Base-by-base conservation (phyloP, 2,329 filamentous ascomycete genomes). In the Diaporthe citriasiana region DNA sequence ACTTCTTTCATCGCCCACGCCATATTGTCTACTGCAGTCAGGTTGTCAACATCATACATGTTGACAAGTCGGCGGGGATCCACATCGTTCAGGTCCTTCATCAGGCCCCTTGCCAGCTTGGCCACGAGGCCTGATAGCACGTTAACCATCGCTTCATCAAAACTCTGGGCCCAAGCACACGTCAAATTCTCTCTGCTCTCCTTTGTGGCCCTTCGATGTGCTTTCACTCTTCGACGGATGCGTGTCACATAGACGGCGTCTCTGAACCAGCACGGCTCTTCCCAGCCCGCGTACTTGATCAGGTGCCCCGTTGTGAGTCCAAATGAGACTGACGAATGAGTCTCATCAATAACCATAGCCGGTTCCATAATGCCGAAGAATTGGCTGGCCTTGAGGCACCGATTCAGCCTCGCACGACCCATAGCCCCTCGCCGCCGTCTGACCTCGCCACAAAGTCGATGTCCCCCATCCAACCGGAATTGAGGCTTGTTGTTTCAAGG, bases 61-160 rank as follows among this genome's bases (percentile, higher is more conserved):
- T 70, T 70, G 38, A 70, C 47, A 13, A 53, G 68, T 19, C 68
- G 57, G 68, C 53, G 47, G 22, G 68, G 8, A 74, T 80, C 79
- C 47, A 80, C 76, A 27, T 80, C 79, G 65, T 80, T 78, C 35
- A 81, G 76, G 70, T 81, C 78, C 79, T 79, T 80, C 78, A 80
- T 80, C 72, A 80, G 76, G 65, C 77, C 77, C 76, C 79, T 80
- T 56, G 78, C 78, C 17, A 80, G 76, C 77, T 79, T 80, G 33
- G 70, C 75, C 78, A 79, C 79, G 42, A 81, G 77, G 12, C 78
- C 78, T 51, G 77, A 72, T 70, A 78, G 78, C 42, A 80, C 78
- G 27, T 76, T 68, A 50, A 68, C 72, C 57, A 71, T 77, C 22
- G 76, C 79, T 19, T 79, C 78, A 22, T 73, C 73, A 47, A 76